Base-by-base conservation (phyloP, 176 grass and related monocot species). In the Thinopyrum elongatum region DNA sequence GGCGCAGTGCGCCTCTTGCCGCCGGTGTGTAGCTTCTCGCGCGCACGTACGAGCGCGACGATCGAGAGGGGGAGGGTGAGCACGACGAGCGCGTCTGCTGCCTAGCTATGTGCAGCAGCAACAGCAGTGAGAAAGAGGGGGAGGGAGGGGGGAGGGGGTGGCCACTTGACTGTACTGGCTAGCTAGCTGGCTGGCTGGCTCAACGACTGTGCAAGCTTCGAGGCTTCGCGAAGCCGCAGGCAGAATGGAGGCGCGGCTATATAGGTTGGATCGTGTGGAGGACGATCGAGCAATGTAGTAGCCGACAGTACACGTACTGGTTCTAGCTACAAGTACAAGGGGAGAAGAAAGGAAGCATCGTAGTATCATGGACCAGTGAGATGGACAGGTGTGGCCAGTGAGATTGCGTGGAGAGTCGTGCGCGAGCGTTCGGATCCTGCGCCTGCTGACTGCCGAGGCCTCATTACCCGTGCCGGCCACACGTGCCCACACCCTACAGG, bases 341-440 rank as follows among this genome's bases (percentile, higher is more conserved):
- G 72, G 7, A 62, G 81, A 53, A 51, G 23, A 28, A 28, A 23
- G 72, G 26, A 42, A 41, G 73, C 74, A 53, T 65, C 16, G 22
- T 29, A 41, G 63, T 13, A 65, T 49, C 30, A 15, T 51, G 26
- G 70, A 46, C 29, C 72, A 51, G 63, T 4, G 31, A 59, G 62
- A 31, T 33, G 41, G 38, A 58, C 58, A 73, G 66, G 51, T 57
- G 77, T 5, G 39, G 29, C 73, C 76, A 85, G 77, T 85, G 83
- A 61, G 83, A 81, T 85, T 29, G 60, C 70, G 22, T 75, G 70
- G 78, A 69, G 70, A 85, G 70, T 76, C 61, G 88, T 66, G 88
- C 88, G 71, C 9, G 28, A 58, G 55, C 4, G 83, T 89, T 89
- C 46, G 88, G 88, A 85, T 80, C 81, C 58, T 39, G 76, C 33